Conservation (phyloP, 2,329 filamentous ascomycete genomes). For the Paracamarosporium sp. region DNA sequence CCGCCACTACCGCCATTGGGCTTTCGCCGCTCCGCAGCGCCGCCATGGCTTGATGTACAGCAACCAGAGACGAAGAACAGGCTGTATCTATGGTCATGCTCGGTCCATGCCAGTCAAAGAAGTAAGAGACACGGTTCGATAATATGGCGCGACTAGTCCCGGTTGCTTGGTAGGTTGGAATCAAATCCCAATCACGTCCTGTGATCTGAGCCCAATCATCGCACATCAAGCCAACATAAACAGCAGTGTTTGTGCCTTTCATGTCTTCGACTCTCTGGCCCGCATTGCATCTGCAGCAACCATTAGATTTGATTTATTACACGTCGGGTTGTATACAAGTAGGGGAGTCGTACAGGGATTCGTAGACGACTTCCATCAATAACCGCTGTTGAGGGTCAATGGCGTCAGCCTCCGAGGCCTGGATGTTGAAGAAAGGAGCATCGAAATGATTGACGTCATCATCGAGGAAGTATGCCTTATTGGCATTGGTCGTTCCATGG, state of each 20-base stretch:
- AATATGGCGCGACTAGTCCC: slow-evolving; percentile 23
- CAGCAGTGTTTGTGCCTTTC: slow-evolving; percentile 35
- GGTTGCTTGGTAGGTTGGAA: background rate
- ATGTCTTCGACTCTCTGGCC: slow-evolving; percentile 21
- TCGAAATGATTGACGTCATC: background rate
- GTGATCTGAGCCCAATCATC: slow-evolving; percentile 19
- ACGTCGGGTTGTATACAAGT: too few species aligned
- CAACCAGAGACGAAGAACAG: slow-evolving; percentile 41
- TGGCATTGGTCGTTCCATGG: background rate
- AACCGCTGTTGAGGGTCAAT: slow-evolving; percentile 34
- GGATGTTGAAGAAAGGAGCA: background rate
- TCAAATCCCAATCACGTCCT: background rate
- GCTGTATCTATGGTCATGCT: slow-evolving; percentile 47
- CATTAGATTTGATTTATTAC: too few species aligned
- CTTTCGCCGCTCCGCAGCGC: slow-evolving; percentile 15
- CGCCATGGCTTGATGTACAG: slow-evolving; percentile 23
- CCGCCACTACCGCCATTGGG: slow-evolving; percentile 13
- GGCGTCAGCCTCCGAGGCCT: background rate
- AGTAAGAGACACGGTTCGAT: slow-evolving; percentile 44
- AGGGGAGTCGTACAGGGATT: too few species aligned
- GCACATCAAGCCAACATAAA: slow-evolving; percentile 37
- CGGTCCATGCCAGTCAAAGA: slow-evolving; percentile 42
- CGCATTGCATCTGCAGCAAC: slow-evolving; percentile 46
- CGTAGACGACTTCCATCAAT: slow-evolving; percentile 30
- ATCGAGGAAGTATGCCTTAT: background rate